Base-by-base conservation (phyloP, 345 rosid genomes). In the Sonneratia caseolaris region DNA sequence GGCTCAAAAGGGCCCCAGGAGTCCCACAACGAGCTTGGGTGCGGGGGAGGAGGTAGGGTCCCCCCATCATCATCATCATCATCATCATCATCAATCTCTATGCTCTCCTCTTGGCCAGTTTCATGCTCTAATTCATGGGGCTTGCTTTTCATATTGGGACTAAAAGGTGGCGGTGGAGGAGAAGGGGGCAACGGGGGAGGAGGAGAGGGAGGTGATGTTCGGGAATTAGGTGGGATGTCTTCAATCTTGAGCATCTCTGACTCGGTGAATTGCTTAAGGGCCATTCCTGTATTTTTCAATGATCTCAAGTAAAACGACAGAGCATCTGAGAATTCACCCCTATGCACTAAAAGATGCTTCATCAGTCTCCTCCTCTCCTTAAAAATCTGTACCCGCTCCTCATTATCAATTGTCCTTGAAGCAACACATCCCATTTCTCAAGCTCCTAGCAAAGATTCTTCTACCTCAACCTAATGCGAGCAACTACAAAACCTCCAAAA, bases 191-290 rank as follows among this genome's bases (percentile, higher is more conserved):
- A 88, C 9, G 85, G 76, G 65, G 90, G 89, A 75, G 90, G 96
- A 64, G 71, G 87, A 0, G 89, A 81, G 56, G 84, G 81, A 71
- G 92, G 90, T 49, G 93, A 81, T 13, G 86, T 78, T 16, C 81
- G 75, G 76, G 79, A 72, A 78, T 5, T 38, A 9, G 7, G 12
- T 47, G 79, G 80, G 72, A 81, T 77, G 79, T 76, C 80, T 68
- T 88, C 98, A 36, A 87, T 79, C 76, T 89, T 91, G 81, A 94
- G 81, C 1, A 86, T 70, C 73, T 91, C 96, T 9, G 97, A 89
- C 78, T 94, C 98, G 0, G 98, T 89, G 85, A 94, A 88, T 68
- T 94, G 97, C 82, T 89, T 80, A 69, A 94, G 97, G 51, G 98
- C 91, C 14, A 79, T 91, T 55, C 98, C 97, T 32, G 91, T 88